Conservation (phyloP, 2,329 filamentous ascomycete genomes). For the Mycosphaerelloides madeirae region DNA sequence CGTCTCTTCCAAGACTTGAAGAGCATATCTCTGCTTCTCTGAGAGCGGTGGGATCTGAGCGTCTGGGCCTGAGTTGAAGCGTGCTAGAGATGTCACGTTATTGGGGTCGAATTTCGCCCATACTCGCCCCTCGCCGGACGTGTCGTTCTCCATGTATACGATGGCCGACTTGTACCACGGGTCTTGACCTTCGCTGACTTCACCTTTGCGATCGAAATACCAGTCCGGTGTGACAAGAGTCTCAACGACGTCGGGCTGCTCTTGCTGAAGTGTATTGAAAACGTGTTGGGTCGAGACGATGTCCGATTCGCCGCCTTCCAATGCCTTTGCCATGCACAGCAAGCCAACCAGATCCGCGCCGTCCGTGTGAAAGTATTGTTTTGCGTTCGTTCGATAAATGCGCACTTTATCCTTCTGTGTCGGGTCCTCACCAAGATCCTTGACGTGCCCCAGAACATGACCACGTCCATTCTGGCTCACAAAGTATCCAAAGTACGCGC, state of each 20-base stretch:
- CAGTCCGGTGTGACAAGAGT: constrained; percentile 72
- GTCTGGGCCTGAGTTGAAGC: constrained; percentile 63
- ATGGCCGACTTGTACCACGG: constrained; percentile 42
- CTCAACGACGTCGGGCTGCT: constrained; percentile 74
- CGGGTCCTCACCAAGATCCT: constrained; percentile 78
- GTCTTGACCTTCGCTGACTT: constrained; percentile 68
- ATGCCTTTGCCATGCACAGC: constrained; percentile 71
- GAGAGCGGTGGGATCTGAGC: constrained; percentile 66
- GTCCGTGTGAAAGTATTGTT: constrained; percentile 82
- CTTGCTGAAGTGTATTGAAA: constrained; percentile 71
- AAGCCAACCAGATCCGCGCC: constrained; percentile 79
- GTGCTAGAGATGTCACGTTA: constrained; percentile 69
- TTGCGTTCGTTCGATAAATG: constrained; percentile 83
- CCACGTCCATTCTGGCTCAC: constrained; percentile 80
- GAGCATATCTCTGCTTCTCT: constrained; percentile 62
- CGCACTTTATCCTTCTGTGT: constrained; percentile 79
- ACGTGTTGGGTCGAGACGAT: constrained; percentile 73
- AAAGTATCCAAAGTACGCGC: constrained; percentile 78
- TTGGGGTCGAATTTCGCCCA: constrained; percentile 91
- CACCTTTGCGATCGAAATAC: constrained; percentile 91
- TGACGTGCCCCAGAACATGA: constrained; percentile 83
- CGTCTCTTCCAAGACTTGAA: constrained; percentile 67
- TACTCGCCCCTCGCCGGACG: constrained; percentile 61
- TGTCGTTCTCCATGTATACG: constrained; percentile 69
- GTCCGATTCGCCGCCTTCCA: constrained; percentile 79